Percentiles rank a stretch among this genome's conserved stretches.
Evolutionary conservation across 352 stramenopile species (phyloP).

Genomic region (Globisporangium spinosum): DNA sequence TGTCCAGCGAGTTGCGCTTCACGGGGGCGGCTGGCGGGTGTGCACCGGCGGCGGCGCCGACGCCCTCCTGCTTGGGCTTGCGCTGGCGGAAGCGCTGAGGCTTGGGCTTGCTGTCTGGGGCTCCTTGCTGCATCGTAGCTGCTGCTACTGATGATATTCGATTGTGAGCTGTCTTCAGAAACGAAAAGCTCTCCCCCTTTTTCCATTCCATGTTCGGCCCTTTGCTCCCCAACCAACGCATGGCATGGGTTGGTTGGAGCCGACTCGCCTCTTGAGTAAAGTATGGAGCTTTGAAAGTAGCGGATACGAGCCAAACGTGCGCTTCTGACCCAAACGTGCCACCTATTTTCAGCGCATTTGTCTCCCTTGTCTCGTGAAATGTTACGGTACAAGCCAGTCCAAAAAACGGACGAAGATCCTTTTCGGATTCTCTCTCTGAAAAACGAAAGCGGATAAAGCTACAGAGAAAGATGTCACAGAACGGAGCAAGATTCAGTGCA

Average conservation of each 20-base stretch:
- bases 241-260: neutral
- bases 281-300: neutral
- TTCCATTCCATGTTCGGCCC: neutral
- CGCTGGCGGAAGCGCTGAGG: slow-evolving; percentile 8
- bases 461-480: too few relatives aligned
- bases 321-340: neutral
- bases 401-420: slow-evolving; percentile 1
- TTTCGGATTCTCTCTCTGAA: neutral
- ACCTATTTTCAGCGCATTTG: neutral
- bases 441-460: neutral
- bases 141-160: neutral
- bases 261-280: neutral
- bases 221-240: slow-evolving; percentile 5
- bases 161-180: slow-evolving; percentile 1
- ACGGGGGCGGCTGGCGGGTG: slow-evolving; percentile 4
- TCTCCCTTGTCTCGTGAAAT: neutral
- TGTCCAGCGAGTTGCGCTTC: slow-evolving; percentile 6
- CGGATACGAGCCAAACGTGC: neutral
- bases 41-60: neutral
- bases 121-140: neutral
- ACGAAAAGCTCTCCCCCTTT: neutral
- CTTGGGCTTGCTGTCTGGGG: slow-evolving; percentile 9
- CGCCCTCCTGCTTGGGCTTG: slow-evolving; percentile 12
- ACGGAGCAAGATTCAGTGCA: neutral
- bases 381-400: neutral